Evolutionary conservation across 2,329 filamentous ascomycete genomes (phyloP), one percentile per base, ranked within the genome.

Genomic region (Fusarium tupiense): DNA sequence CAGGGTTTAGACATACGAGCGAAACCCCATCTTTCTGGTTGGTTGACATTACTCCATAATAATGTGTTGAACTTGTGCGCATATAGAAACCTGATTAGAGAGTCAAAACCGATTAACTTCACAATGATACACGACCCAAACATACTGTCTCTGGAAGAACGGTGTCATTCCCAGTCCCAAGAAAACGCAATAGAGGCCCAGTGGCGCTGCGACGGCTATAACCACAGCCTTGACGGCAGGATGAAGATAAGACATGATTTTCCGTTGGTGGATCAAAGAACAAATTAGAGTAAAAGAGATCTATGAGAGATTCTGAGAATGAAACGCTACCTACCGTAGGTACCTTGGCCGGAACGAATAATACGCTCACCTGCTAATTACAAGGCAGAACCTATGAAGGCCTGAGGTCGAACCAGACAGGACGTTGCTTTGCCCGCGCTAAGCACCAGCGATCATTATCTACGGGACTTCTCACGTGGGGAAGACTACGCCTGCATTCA

Each of bases 21-120:
- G 82, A 98, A 98, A 0, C 95, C 95, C 87, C 94, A 97, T 74
- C 89, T 88, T 80, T 97, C 93, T 0, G 95, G 94, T 67, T 91
- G 87, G 71, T 94, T 90, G 49, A 95, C 82, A 80, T 97, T 90
- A 74, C 92, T 87, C 89, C 91, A 95, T 81, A 88, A 90, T 7
- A 89, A 86, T 6, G 91, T 92, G 72, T 94, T 92, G 75, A 98
- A 81, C 71, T 92, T 93, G 83, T 98, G 92, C 35, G 92, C 91
- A 81, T 98, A 99, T 11, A 98, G 82, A 31, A 93, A 91, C 80
- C 95, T 97, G 76, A 10, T 12, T 22, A 24, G 16, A 37, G 29
- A 40, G 65, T 79, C 49, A 79, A 70, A 65, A 17, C 8, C 24
- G 10, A 54, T 13, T 19, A 40, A 33, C 22, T 31, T 7, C 20